Base-by-base conservation (phyloP, 2,329 filamentous ascomycete genomes). In the Trichoderma arundinaceum region DNA sequence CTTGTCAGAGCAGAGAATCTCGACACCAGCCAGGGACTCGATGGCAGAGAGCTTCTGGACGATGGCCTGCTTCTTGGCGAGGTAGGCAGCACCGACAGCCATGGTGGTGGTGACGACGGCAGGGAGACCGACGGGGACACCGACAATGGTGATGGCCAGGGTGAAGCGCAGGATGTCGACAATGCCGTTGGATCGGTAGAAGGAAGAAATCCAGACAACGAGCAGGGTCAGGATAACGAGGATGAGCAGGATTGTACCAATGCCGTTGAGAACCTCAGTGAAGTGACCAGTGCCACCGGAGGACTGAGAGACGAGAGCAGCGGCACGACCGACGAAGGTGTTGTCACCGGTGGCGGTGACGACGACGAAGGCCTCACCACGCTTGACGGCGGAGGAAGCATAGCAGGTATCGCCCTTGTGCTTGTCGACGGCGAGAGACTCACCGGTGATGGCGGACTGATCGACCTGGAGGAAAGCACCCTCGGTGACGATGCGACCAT, bases 1-100 rank as follows among this genome's bases (percentile, higher is more conserved):
- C 87, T 96, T 96, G 86, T 96, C 92, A 61, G 92, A 94, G 85
- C 92, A 96, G 65, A 96, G 90, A 78, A 96, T 95, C 81, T 96
- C 91, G 69, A 96, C 93, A 83, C 92, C 92, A 76, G 92, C 92
- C 70, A 96, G 86, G 32, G 92, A 96, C 83, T 96, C 92, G 69
- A 96, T 96, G 70, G 92, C 92, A 39, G 90, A 92, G 61, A 96
- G 88, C 84, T 94, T 96, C 83, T 96, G 92, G 71, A 96, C 92
- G 71, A 96, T 96, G 63, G 92, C 93, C 83, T 94, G 88, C 85
- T 94, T 94, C 85, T 93, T 94, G 74, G 92, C 92, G 67, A 96
- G 87, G 79, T 95, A 95, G 69, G 92, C 91, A 70, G 92, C 92
- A 82, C 92, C 92, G 77, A 96, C 92, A 77, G 92, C 92, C 92